Conservation (phyloP, 768 basidiomycete species). For the Trichaptum fuscoviolaceum region DNA sequence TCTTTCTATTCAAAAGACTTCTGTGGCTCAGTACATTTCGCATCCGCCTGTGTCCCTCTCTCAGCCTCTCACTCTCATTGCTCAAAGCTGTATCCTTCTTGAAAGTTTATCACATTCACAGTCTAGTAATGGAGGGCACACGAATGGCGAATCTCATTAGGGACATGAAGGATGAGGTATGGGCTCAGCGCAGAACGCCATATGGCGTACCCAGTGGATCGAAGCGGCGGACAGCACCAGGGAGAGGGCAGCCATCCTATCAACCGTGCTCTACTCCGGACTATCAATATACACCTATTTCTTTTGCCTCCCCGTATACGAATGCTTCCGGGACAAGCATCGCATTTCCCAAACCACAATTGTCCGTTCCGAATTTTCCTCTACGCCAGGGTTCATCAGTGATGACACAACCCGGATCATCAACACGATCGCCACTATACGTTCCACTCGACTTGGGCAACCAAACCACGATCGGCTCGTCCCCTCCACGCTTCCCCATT, state of each 20-base stretch:
- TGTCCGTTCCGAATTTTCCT: not conserved
- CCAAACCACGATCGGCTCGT: not conserved
- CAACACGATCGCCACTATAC: not conserved
- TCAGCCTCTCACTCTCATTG: not conserved
- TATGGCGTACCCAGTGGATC: not conserved
- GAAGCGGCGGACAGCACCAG: not conserved
- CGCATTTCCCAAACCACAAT: not conserved
- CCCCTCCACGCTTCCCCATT: not conserved
- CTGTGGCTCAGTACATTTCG: not conserved
- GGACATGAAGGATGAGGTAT: not conserved
- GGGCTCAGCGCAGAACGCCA: not conserved
- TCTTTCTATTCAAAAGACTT: not conserved
- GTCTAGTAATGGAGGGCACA: not conserved
- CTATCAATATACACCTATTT: not conserved
- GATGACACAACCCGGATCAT: not conserved
- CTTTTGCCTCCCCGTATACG: not conserved
- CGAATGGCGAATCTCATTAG: not conserved
- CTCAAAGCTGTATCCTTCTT: not conserved
- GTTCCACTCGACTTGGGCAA: not conserved
- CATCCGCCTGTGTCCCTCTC: not conserved
- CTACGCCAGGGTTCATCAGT: not conserved
- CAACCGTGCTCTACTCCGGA: not conserved
- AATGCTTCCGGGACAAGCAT: not conserved
- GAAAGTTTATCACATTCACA: not conserved
- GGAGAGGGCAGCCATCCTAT: not conserved